A percentile compares a stretch with the other conserved stretches of the same genome.
phyloP scores from a whole-genome alignment of 164 flowering plant genomes.

The Macadamia tetraphylla region DNA sequence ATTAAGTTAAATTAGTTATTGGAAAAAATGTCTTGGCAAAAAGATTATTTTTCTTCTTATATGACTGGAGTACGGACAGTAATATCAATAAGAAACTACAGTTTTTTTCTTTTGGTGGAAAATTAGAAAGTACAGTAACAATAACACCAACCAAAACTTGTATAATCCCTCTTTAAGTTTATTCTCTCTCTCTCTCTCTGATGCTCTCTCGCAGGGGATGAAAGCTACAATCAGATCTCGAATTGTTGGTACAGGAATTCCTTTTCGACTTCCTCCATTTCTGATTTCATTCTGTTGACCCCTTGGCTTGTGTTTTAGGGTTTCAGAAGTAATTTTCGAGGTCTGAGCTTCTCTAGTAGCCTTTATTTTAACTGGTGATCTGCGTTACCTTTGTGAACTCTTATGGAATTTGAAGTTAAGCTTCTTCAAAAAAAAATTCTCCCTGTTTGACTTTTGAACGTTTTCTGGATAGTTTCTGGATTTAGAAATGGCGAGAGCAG shows the following conservation, averaged over 20 bases:
- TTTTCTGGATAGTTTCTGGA: neutral
- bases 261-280: neutral
- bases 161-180: neutral
- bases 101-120: too few species aligned
- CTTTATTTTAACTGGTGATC: neutral
- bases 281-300: neutral
- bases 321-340: neutral
- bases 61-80: too few species aligned
- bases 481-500: conserved; percentile 61
- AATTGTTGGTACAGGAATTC: neutral
- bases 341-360: neutral
- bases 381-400: neutral
- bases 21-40: too few species aligned
- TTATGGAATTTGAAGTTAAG: neutral
- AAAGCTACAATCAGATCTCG: neutral
- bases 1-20: too few species aligned
- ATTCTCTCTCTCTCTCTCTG: neutral
- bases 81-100: too few species aligned
- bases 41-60: too few species aligned
- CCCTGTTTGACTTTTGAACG: neutral
- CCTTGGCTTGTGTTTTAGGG: neutral
- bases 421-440: neutral
- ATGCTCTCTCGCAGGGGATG: neutral
- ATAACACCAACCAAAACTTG: too few species aligned
- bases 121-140: too few species aligned